Percentiles rank a stretch among this genome's conserved stretches.
Conservation (phyloP, 805 yeast genomes). For the Teunomyces funiuensis region DNA sequence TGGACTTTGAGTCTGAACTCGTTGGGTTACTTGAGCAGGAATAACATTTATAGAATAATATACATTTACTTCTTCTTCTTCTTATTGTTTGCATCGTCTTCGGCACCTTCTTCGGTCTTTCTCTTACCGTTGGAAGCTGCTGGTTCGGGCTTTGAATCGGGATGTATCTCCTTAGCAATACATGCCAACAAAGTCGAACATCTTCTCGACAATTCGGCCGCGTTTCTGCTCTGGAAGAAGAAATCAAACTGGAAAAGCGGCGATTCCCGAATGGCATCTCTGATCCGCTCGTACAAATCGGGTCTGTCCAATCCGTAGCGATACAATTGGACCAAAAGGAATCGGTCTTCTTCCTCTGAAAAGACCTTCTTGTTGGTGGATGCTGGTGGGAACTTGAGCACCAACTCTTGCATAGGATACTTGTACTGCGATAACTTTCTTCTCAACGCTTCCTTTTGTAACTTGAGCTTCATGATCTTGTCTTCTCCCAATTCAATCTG, state of each 20-base stretch:
- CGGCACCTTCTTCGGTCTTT: conserved; percentile 5
- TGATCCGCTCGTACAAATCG: conserved; percentile 74
- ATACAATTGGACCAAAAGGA: conserved; percentile 75
- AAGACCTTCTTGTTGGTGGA: conserved; percentile 61
- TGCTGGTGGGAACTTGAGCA: conserved; percentile 69
- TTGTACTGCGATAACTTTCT: conserved; percentile 67
- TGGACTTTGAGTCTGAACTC: conserved; percentile 43
- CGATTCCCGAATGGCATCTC: conserved; percentile 69
- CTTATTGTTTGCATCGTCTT: conserved; percentile 7
- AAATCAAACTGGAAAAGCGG: conserved; percentile 85
- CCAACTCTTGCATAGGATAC: conserved; percentile 79
- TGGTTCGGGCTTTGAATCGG: conserved; percentile 7
- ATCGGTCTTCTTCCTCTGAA: conserved; percentile 89
- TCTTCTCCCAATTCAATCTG: conserved; percentile 92
- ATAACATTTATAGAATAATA: conserved; percentile 1
- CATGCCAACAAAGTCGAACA: conserved; percentile 76
- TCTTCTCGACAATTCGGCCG: conserved; percentile 77
- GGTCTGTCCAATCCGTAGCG: conserved; percentile 77
- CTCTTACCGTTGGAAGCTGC: conserved; percentile 7
- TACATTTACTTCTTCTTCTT: conserved; percentile 7
- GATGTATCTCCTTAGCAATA: conserved; percentile 60
- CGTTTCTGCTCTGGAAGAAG: conserved; percentile 77
- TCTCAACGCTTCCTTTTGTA: conserved; percentile 78
- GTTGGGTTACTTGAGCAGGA: conserved; percentile 17
- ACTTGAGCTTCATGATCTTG: conserved; percentile 57